Evolutionary conservation across 2,329 filamentous ascomycete genomes (phyloP), one percentile per base, ranked within the genome.

Genomic region (Lithohypha guttulata): DNA sequence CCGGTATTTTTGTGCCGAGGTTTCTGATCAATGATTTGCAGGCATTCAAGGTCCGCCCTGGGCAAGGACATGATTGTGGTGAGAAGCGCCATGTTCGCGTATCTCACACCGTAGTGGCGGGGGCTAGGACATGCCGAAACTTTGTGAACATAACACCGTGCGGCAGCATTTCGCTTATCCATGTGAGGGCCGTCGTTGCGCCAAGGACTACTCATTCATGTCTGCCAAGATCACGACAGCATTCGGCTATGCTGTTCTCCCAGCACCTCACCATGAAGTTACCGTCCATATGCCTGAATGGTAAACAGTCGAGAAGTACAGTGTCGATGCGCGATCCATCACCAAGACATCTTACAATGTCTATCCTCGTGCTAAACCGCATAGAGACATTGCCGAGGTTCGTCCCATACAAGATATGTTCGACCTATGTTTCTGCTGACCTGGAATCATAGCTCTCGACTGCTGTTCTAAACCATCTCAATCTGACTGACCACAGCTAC

Each of bases 231-330:
- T 39, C 19, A 32, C 36, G 9, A 39, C 36, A 7, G 8, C 26
- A 6, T 39, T 29, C 19, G 36, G 36, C 36, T 18, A 39, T 13
- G 36, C 26, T 15, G 36, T 39, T 7, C 36, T 27, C 6, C 36
- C 36, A 22, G 36, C 36, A 20, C 26, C 26, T 14, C 36, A 17
- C 19, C 36, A 39, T 39, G 19, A 26, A 20, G 36, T 39, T 7
- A 39, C 36, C 18, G 36, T 39, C 25, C 36, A 39, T 30, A 31
- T 39, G 26, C 36, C 36, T 6, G 27, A 8, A 22, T 39, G 36
- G 36, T 5, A 32, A 20, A 32, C 4, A 6, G 27, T 32, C 14
- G 26, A 32, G 19, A 21, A 19, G 13, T 39, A 32, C 17, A 18
- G 13, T 28, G 26, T 15, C 11, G 19, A 39, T 19, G 6, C 26